Evolutionary conservation across 139 green algal genomes (phyloP).

Genomic region (Tetraselmis chui): DNA sequence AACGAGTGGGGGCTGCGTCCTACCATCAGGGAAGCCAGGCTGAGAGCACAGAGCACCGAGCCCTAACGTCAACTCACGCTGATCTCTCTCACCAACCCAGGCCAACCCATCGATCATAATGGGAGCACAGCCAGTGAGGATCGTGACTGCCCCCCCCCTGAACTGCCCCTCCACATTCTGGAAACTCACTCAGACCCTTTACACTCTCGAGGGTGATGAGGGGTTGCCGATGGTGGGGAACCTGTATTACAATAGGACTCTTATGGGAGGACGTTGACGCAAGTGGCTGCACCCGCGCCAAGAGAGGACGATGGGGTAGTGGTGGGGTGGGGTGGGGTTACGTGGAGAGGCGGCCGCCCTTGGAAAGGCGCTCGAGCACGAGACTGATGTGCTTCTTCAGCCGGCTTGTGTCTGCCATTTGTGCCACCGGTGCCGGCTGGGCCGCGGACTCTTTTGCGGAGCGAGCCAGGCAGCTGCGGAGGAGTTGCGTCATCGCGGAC

Average conservation of each 20-base stretch:
- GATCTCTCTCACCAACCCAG: background rate
- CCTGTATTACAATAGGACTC: too few species aligned
- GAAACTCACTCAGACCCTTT: too few species aligned
- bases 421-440: constrained; percentile 20
- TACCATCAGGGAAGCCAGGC: background rate
- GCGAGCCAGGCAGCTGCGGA: constrained; percentile 38
- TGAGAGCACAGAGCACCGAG: background rate
- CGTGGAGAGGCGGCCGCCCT: constrained; percentile 12
- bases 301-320: background rate
- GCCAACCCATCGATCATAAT: too few species aligned
- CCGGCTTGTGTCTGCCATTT: constrained; percentile 37
- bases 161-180: background rate
- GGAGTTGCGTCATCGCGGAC: constrained; percentile 41
- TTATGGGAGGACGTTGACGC: background rate
- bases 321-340: background rate
- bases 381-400: constrained; percentile 52
- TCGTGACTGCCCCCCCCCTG: too few species aligned
- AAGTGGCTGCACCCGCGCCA: background rate
- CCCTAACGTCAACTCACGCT: background rate
- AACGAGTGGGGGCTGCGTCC: background rate
- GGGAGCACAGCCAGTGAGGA: too few species aligned
- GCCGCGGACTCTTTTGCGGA: constrained; percentile 41
- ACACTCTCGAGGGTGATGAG: too few species aligned
- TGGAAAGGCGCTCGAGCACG: constrained; percentile 48
- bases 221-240: too few species aligned